Percentiles rank a stretch among this genome's conserved stretches.
Conservation (phyloP, 495 filamentous ascomycete genomes). For the Xanthoparmelia taractica region DNA sequence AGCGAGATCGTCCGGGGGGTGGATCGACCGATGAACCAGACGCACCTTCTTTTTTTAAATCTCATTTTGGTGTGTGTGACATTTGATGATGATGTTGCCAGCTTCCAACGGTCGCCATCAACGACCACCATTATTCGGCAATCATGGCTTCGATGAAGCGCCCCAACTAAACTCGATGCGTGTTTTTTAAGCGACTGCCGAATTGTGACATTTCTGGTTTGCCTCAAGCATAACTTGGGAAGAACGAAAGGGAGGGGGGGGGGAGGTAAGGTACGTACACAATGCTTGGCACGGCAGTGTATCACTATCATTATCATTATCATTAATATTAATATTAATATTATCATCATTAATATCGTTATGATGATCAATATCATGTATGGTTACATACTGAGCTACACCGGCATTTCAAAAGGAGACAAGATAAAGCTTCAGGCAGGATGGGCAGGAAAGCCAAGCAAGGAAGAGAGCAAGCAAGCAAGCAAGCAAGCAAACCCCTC, state of each 20-base stretch:
- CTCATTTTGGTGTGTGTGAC: no score
- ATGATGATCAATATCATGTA: no score
- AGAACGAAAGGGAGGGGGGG: neutral
- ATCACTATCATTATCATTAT: neutral
- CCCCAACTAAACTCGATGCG: neutral
- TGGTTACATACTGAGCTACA: no score
- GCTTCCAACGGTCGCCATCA: neutral
- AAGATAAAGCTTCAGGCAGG: no score
- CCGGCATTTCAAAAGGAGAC: neutral
- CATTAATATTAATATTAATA: neutral
- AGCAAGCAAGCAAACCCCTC: neutral
- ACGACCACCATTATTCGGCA: neutral
- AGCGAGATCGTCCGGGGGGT: neutral
- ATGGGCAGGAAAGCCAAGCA: no score
- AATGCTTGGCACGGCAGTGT: neutral
- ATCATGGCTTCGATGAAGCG: neutral
- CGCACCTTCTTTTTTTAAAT: neutral
- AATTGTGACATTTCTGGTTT: neutral
- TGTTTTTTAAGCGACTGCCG: neutral
- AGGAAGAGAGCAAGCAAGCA: no score
- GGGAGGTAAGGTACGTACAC: neutral
- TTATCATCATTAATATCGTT: neutral
- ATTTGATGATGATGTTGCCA: neutral
- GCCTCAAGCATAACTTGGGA: neutral
- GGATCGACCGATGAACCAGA: slow-evolving; percentile 1